Evolutionary conservation across 352 stramenopile species (phyloP), one percentile per base, ranked within the genome.

Genomic region (Sclerospora graminicola): DNA sequence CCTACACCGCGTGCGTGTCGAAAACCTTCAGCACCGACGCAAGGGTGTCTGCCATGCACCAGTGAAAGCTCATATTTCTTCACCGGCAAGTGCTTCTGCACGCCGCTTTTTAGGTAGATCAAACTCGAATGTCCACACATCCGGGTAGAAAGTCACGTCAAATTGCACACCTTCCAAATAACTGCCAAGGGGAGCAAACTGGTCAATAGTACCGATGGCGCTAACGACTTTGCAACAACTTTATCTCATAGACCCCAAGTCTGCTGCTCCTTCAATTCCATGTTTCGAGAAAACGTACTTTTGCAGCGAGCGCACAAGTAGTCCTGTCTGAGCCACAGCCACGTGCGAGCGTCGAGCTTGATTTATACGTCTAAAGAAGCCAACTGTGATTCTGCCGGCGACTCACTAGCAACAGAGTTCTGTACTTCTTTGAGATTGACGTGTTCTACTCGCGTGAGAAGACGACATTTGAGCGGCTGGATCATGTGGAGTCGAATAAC

Each of bases 221-320:
- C 49, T 84, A 15, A 71, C 67, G 1, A 53, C 61, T n/a, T 67
- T 83, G 31, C 53, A 66, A 35, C 60, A 57, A n/a, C 33, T 88
- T 19, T 75, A 54, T 38, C 8, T 60, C 6, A 32, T 51, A 9
- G 76, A 89, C 84, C 30, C 82, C 82, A 2, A 79, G 91, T 41
- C 79, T 93, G 34, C 91, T 79, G 82, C 91, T 91, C 57, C 91
- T 93, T 41, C 77, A 93, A 41, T 89, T 88, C 28, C 78, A 90
- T 46, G 48, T 93, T 35, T 78, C 81, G 1, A 93, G 90, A 57
- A 93, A 93, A 51, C 73, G 81, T n/a, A n/a, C n/a, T n/a, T n/a
- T n/a, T n/a, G n/a, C n/a, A n/a, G n/a, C n/a, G n/a, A n/a, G n/a
- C n/a, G n/a, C n/a, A n/a, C n/a, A n/a, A n/a, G n/a, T n/a, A n/a